phyloP scores from a whole-genome alignment of 768 basidiomycete genomes.

The Naganishia antarctica region DNA sequence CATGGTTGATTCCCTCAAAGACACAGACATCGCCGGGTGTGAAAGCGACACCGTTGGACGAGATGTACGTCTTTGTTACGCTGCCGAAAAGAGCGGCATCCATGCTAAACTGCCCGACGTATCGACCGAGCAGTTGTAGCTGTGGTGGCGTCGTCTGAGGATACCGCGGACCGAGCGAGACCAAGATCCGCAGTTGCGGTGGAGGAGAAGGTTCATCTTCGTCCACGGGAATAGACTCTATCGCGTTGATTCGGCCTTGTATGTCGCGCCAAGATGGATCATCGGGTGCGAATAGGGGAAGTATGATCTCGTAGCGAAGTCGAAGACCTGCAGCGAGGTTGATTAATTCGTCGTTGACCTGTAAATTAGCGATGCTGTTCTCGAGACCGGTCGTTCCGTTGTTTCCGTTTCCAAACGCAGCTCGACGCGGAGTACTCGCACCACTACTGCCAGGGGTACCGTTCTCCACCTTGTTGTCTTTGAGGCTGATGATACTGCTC shows the following conservation, averaged over 20 bases:
- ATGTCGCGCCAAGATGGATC: conserved; percentile 5
- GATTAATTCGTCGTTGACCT: conserved; percentile 20
- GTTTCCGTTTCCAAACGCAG: conserved; percentile 3
- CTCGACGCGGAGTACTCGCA: not conserved
- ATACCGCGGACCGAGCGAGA: conserved; percentile 47
- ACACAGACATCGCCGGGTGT: conserved; percentile 48
- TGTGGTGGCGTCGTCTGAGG: conserved; percentile 46
- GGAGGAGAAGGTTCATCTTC: conserved; percentile 9
- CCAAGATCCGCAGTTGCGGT: not conserved
- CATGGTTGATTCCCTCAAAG: conserved; percentile 48
- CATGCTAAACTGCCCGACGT: conserved; percentile 46
- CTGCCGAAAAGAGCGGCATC: conserved; percentile 48
- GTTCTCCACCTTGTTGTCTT: conserved; percentile 5
- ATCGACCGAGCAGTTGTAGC: conserved; percentile 48
- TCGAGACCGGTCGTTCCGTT: not conserved
- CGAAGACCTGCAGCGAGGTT: conserved; percentile 34
- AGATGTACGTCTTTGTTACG: conserved; percentile 48
- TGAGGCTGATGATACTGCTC: conserved; percentile 6
- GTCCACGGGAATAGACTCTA: conserved; percentile 21
- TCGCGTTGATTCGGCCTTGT: conserved; percentile 3
- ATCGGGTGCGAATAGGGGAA: conserved; percentile 38
- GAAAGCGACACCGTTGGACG: conserved; percentile 44
- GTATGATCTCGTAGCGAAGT: conserved; percentile 43
- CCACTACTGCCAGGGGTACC: not conserved
- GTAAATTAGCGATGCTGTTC: conserved; percentile 23